Base-by-base conservation (phyloP, 2,329 filamentous ascomycete species). In the Pseudogymnoascus verrucosus region DNA sequence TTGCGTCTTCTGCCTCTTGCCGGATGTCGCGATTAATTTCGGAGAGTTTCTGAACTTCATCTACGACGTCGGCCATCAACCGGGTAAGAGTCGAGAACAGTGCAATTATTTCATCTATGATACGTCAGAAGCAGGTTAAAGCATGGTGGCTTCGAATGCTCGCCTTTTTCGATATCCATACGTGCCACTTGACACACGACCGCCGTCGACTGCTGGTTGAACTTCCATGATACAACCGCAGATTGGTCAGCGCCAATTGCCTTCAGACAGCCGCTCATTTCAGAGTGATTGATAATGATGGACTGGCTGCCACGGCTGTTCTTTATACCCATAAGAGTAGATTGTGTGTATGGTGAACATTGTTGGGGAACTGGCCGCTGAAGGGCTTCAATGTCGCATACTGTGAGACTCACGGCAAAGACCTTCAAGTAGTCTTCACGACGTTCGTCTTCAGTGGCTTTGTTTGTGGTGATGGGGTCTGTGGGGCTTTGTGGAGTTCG, bases 191-290 rank as follows among this genome's bases (percentile, higher is more conserved):
- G 81, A 67, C 87, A 89, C 68, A 89, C 83, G 16, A 84, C 74
- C 47, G 84, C 76, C 1, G 84, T 84, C 67, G 86, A 85, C 63
- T 86, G 83, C 63, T 80, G 78, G 64, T 79, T 83, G 71, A 86
- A 86, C 67, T 82, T 84, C 74, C 85, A 89, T 23, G 84, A 87
- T 1, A 80, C 86, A 85, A 85, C 89, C 71, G 78, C 82, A 51
- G 85, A 84, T 1, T 81, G 78, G 23, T 80, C 77, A 16, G 78
- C 78, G 54, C 82, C 80, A 1, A 89, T 72, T 4, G 79, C 79
- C 54, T 75, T 77, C 4, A 86, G 73, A 67, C 86, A 89, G 8
- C 74, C 69, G 54, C 78, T 75, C 23, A 86, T 67, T 16, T 73
- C 60, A 26, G 73, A 67, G 4, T 67, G 61, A 60, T 65, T 66